Conservation (phyloP, 2,329 filamentous ascomycete species). For the Escovopsis sp. region DNA sequence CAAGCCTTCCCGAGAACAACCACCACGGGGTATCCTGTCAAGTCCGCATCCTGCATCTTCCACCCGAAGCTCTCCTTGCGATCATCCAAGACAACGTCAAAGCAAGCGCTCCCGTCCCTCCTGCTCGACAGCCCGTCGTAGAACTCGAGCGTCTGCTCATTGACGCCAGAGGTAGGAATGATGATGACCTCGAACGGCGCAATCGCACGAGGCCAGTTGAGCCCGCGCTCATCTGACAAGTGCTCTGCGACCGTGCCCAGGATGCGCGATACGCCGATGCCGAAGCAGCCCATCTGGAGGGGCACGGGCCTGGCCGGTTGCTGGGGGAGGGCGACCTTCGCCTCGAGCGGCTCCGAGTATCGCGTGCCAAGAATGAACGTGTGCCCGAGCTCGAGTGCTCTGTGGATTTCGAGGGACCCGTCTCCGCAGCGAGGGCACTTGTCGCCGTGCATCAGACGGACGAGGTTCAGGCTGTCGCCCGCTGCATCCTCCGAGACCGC, state of each 20-base stretch:
- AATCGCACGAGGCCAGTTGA: conserved; percentile 79
- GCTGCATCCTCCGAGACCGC: conserved; percentile 20
- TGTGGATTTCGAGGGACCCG: conserved; percentile 49
- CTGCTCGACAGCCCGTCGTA: conserved; percentile 43
- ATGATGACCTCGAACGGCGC: conserved; percentile 71
- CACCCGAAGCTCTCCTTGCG: conserved; percentile 53
- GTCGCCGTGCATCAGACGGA: conserved; percentile 53
- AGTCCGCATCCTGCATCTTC: conserved; percentile 83
- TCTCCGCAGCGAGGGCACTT: conserved; percentile 54
- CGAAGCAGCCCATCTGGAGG: conserved; percentile 92
- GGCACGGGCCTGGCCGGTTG: conserved; percentile 25
- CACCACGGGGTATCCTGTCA: conserved; percentile 75
- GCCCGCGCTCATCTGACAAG: conserved; percentile 53
- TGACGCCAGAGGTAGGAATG: conserved; percentile 34
- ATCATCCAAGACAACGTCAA: conserved; percentile 66
- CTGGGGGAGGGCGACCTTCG: conserved; percentile 35
- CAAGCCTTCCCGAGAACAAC: conserved; percentile 65
- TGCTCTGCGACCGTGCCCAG: conserved; percentile 74
- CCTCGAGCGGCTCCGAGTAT: conserved; percentile 64
- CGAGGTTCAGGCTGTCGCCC: conserved; percentile 38
- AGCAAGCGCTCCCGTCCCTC: conserved; percentile 2
- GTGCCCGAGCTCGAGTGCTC: conserved; percentile 80
- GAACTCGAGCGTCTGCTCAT: conserved; percentile 37
- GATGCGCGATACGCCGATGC: conserved; percentile 83
- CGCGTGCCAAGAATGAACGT: conserved; percentile 88